Evolutionary conservation across 2,329 filamentous ascomycete genomes (phyloP), one percentile per base, ranked within the genome.

Genomic region (Triangularia verruculosa): DNA sequence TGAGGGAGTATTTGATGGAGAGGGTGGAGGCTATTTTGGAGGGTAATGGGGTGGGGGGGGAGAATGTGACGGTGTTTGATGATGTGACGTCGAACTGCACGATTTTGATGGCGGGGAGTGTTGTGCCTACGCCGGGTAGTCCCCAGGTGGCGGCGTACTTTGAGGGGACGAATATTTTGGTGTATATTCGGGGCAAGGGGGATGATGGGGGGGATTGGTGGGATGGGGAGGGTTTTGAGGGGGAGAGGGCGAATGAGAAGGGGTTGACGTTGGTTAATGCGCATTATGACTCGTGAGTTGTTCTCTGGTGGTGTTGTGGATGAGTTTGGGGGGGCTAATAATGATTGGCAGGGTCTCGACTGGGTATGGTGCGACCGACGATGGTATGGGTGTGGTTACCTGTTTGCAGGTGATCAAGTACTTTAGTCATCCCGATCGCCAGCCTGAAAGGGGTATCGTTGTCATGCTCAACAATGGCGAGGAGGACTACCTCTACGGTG

Each of bases 201-300:
- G 92, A 94, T 68, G 85, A 89, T 25, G 79, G 84, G 28, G 87
- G 88, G 8, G 82, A 86, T 52, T 96, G 91, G 90, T 96, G 90
- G 91, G 81, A 82, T 1, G 47, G 64, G 3, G 67, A 64, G 75
- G 74, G 53, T 73, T 69, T 39, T 70, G 72, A 34, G 76, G 77
- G 39, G 76, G 75, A 51, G 66, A 76, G 78, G 65, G 80, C 81
- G 22, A 81, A 82, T 66, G 83, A 84, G 8, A 86, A 86, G 65
- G 90, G 91, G 17, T 92, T 93, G 30, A 92, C 97, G 17, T 83
- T 99, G 53, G 90, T 98, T 69, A 98, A 97, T 74, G 93, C 94
- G 17, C 95, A 98, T 74, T 97, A 95, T 73, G 95, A 97, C 77
- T 86, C 84, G 82, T 84, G 71, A 69, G 82, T 75, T 47, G 15